phyloP scores from a whole-genome alignment of 768 basidiomycete genomes.

The Cystofilobasidium ferigula region DNA sequence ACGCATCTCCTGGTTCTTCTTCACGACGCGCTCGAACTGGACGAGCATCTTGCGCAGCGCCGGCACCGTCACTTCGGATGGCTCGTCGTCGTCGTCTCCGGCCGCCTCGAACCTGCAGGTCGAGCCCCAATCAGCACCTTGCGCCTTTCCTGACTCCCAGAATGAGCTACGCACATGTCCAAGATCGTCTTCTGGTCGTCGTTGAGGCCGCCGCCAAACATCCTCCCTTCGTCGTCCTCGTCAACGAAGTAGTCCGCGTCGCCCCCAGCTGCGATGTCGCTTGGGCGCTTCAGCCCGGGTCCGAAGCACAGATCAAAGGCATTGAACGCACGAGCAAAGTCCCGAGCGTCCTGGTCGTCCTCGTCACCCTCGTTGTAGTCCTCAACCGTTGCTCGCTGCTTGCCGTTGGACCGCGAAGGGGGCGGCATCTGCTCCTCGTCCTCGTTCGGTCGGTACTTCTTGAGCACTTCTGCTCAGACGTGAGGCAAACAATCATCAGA shows the following conservation, averaged over 20 bases:
- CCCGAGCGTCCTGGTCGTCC: constrained; percentile 13
- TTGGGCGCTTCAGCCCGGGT: too few species aligned
- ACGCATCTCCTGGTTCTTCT: constrained; percentile 90
- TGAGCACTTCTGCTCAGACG: constrained; percentile 33
- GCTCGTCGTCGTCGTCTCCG: constrained; percentile 53
- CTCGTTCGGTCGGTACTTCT: constrained; percentile 15
- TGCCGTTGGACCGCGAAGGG: constrained; percentile 6
- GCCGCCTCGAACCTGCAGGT: constrained; percentile 53
- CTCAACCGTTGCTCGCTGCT: constrained; percentile 15
- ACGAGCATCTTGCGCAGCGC: constrained; percentile 62
- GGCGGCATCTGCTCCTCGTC: constrained; percentile 43
- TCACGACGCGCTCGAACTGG: constrained; percentile 73
- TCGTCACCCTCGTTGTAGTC: constrained; percentile 24
- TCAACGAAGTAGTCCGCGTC: constrained; percentile 84
- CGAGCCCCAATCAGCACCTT: background rate
- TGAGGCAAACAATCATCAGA: constrained; percentile 23
- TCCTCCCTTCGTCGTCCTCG: constrained; percentile 72
- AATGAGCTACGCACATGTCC: constrained; percentile 47
- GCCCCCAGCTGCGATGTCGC: constrained; percentile 70
- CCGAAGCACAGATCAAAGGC: too few species aligned
- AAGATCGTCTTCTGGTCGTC: constrained; percentile 85
- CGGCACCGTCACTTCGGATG: constrained; percentile 60
- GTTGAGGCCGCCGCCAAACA: constrained; percentile 88
- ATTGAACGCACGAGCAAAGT: constrained; percentile 23
- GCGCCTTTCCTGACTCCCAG: background rate